Evolutionary conservation across 805 yeast genomes (phyloP).

Genomic region (Pichia heedii): DNA sequence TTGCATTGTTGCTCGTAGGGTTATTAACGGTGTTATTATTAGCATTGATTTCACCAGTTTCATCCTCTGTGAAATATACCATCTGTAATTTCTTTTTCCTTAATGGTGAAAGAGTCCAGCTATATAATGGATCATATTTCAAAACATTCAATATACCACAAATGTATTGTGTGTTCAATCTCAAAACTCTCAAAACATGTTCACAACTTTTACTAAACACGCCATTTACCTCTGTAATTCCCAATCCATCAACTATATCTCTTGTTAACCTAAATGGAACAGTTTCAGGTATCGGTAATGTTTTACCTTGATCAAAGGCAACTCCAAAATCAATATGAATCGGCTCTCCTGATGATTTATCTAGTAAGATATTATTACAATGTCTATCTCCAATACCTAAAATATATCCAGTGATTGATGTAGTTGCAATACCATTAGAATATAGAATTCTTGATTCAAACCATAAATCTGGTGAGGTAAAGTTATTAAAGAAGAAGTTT

Average conservation of each 20-base stretch:
- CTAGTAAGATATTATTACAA: constrained; percentile 81
- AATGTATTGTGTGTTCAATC: constrained; percentile 60
- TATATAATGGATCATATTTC: constrained; percentile 85
- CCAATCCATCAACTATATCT: constrained; percentile 90
- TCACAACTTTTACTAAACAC: constrained; percentile 66
- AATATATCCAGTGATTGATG: constrained; percentile 80
- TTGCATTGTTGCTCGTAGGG: too few relatives aligned
- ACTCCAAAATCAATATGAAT: constrained; percentile 95
- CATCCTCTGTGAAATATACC: constrained; percentile 10
- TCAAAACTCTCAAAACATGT: constrained; percentile 56
- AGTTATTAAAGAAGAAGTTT: constrained; percentile 60
- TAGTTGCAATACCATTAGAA: constrained; percentile 70
- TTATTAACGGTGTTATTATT: constrained; percentile 15
- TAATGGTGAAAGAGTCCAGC: constrained; percentile 83
- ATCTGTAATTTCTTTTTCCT: constrained; percentile 47
- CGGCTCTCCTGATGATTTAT: constrained; percentile 77
- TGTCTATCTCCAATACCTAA: constrained; percentile 95
- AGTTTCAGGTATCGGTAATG: constrained; percentile 78
- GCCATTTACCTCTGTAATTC: constrained; percentile 78
- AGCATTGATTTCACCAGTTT: constrained; percentile 11
- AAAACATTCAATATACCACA: constrained; percentile 77
- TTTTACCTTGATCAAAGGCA: constrained; percentile 89
- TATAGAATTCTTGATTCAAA: constrained; percentile 53
- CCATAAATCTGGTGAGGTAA: constrained; percentile 67
- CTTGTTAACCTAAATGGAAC: constrained; percentile 90